Percentiles rank a stretch among this genome's conserved stretches.
phyloP scores from a whole-genome alignment of 2,329 filamentous ascomycete species.

The Aspergillus tanneri region DNA sequence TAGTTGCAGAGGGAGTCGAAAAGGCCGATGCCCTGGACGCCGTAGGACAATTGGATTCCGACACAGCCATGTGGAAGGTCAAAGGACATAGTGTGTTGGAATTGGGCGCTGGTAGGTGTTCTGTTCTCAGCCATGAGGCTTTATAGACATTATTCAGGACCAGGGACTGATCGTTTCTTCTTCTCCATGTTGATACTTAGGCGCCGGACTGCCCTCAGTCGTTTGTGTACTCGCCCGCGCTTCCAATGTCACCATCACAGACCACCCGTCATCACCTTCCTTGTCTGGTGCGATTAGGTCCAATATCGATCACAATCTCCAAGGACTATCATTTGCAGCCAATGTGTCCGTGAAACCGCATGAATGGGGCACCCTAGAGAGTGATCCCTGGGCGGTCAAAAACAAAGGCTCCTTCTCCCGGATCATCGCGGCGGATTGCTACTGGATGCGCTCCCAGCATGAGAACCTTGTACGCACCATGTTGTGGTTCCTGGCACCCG shows the following conservation, averaged over 20 bases:
- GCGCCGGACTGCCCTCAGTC: conserved; percentile 44
- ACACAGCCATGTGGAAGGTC: conserved; percentile 42
- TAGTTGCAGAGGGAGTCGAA: conserved; percentile 46
- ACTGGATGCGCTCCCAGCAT: conserved; percentile 60
- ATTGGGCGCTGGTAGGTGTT: conserved; percentile 56
- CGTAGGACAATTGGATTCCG: conserved; percentile 13
- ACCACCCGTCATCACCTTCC: conserved; percentile 48
- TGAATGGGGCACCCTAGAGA: conserved; percentile 52
- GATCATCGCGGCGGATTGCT: conserved; percentile 61
- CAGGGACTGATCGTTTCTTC: no score
- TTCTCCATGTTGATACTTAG: no score
- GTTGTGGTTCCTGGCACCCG: conserved; percentile 53
- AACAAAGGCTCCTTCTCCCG: conserved; percentile 49
- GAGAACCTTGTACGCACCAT: conserved; percentile 56
- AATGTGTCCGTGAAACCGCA: conserved; percentile 50
- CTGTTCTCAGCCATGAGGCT: no score
- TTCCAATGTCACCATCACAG: conserved; percentile 49
- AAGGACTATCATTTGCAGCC: background rate
- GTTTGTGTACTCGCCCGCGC: conserved; percentile 39
- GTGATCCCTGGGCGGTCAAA: conserved; percentile 39
- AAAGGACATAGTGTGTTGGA: conserved; percentile 55
- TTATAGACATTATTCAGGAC: no score
- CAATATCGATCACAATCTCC: conserved; percentile 49
- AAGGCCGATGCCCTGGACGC: conserved; percentile 23
- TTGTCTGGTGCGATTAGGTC: conserved; percentile 43